A percentile compares a stretch with the other conserved stretches of the same genome.
phyloP scores from a whole-genome alignment of 2,329 filamentous ascomycete species.

The Ascochyta pisi region DNA sequence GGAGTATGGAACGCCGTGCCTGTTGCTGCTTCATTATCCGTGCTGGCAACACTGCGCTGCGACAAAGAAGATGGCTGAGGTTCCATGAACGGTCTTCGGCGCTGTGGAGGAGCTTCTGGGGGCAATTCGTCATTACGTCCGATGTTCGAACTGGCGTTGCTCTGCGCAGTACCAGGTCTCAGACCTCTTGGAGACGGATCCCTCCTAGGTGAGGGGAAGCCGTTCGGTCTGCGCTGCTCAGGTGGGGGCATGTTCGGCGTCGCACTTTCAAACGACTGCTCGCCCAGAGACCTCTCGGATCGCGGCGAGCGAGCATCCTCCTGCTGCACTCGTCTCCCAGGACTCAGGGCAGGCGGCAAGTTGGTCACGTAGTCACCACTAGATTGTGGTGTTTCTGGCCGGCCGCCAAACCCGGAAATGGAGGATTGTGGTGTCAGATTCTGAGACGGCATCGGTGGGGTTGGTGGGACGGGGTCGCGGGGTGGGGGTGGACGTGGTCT shows the following conservation, averaged over 20 bases:
- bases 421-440: slow-evolving; percentile 52
- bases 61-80: slow-evolving; percentile 43
- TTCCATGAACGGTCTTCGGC: slow-evolving; percentile 72
- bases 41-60: slow-evolving; percentile 35
- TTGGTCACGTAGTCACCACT: slow-evolving; percentile 21
- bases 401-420: slow-evolving; percentile 43
- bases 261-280: slow-evolving; percentile 32
- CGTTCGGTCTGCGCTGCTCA: slow-evolving; percentile 43
- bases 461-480: slow-evolving; percentile 39
- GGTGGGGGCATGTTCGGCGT: slow-evolving; percentile 26
- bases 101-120: slow-evolving; percentile 59
- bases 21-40: slow-evolving; percentile 27
- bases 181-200: slow-evolving; percentile 45
- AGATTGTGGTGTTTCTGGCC: slow-evolving; percentile 45
- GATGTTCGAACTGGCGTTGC: slow-evolving; percentile 42
- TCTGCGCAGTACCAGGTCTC: slow-evolving; percentile 46
- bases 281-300: slow-evolving; percentile 39
- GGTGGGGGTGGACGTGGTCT: slow-evolving; percentile 39
- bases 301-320: slow-evolving; percentile 43
- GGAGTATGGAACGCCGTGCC: slow-evolving; percentile 34
- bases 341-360: slow-evolving; percentile 33
- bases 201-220: slow-evolving; percentile 31
- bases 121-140: slow-evolving; percentile 38
- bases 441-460: slow-evolving; percentile 38
- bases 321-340: slow-evolving; percentile 33